These are phyloP conservation scores for Rhizopogon vesiculosus DNA, from an alignment of 768 basidiomycete species.

Conservation along the genomic window DNA sequence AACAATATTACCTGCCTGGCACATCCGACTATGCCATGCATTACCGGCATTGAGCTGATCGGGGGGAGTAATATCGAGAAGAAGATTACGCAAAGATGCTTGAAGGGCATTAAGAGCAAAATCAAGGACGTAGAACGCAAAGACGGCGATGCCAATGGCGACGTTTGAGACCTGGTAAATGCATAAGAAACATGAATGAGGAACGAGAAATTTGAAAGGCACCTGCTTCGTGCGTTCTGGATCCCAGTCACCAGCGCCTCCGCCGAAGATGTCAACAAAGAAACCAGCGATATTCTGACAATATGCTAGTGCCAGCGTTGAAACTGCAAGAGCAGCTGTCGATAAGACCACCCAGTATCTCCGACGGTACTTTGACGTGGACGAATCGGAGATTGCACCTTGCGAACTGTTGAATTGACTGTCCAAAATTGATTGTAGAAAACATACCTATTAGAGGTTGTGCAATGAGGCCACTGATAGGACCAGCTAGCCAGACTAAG, in stretches of 20 bases:
- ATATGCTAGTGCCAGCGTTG: slow-evolving; percentile 79
- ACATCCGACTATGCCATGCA: slow-evolving; percentile 97
- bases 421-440: neutral
- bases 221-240: slow-evolving; percentile 63
- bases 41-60: slow-evolving; percentile 91
- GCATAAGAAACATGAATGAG: neutral
- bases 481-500: slow-evolving; percentile 93
- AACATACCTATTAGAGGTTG: slow-evolving; percentile 92
- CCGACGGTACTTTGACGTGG: slow-evolving; percentile 83
- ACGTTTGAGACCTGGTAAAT: slow-evolving; percentile 53
- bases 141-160: slow-evolving; percentile 82
- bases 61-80: slow-evolving; percentile 86
- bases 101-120: slow-evolving; percentile 97
- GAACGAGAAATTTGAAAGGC: slow-evolving; percentile 15
- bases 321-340: slow-evolving; percentile 71
- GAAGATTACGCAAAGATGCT: slow-evolving; percentile 88
- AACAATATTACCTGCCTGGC: slow-evolving; percentile 93
- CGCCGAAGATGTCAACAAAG: slow-evolving; percentile 71
- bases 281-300: slow-evolving; percentile 68
- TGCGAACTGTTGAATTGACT: slow-evolving; percentile 5
- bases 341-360: slow-evolving; percentile 93
- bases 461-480: slow-evolving; percentile 90
- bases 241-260: slow-evolving; percentile 85
- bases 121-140: slow-evolving; percentile 90
- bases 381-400: slow-evolving; percentile 96